Percentiles rank a stretch among this genome's conserved stretches.
Conservation (phyloP, 495 filamentous ascomycete genomes). For the Bacidia rubella region DNA sequence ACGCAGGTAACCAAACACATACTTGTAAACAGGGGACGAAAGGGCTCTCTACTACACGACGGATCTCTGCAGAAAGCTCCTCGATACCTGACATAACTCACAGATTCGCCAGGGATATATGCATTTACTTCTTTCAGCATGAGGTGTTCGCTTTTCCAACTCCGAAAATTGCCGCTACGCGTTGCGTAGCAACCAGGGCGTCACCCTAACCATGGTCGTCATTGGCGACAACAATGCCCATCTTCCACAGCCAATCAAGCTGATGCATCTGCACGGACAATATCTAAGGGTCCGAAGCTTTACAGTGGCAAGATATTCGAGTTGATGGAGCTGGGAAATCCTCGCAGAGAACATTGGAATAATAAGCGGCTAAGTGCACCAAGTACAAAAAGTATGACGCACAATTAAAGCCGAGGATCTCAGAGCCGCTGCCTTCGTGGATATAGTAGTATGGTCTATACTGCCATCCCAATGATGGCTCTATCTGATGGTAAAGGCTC, state of each 20-base stretch:
- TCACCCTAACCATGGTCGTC: no score
- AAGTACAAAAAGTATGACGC: no score
- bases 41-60: constrained; percentile 8
- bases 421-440: not conserved
- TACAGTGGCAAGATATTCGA: no score
- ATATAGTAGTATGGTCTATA: not conserved
- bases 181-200: not conserved
- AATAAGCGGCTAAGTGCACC: no score
- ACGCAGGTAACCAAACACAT: constrained; percentile 1
- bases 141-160: not conserved
- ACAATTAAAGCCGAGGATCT: not conserved
- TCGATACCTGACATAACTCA: not conserved
- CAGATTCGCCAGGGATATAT: not conserved
- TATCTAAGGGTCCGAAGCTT: no score
- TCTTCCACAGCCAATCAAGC: no score
- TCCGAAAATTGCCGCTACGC: not conserved
- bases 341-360: no score
- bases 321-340: no score
- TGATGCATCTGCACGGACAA: no score
- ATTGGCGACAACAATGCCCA: no score
- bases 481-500: no score
- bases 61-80: constrained; percentile 6
- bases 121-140: not conserved
- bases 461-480: no score
- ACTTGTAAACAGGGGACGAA: constrained; percentile 13